Conservation (phyloP, 2,329 filamentous ascomycete species). For the Aspergillus brunneoviolaceus region DNA sequence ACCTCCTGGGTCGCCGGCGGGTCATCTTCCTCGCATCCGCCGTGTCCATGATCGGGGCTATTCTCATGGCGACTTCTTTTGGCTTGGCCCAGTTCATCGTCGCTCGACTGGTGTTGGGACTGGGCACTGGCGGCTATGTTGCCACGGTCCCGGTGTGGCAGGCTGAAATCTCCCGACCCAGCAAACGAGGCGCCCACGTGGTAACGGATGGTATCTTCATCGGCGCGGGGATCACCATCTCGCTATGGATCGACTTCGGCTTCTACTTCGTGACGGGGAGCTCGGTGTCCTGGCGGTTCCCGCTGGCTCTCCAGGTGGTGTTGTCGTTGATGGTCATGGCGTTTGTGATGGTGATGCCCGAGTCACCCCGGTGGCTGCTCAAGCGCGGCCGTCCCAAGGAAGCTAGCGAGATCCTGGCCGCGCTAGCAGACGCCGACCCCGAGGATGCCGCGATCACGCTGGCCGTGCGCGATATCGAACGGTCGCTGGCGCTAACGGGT, state of each 20-base stretch:
- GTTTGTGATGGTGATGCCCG: slow-evolving; percentile 37
- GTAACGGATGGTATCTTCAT: slow-evolving; percentile 53
- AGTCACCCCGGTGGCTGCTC: slow-evolving; percentile 50
- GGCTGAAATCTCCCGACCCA: slow-evolving; percentile 35
- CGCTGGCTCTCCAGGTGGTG: slow-evolving; percentile 41
- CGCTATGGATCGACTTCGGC: slow-evolving; percentile 52
- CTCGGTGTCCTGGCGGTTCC: slow-evolving; percentile 47
- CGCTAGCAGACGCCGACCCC: slow-evolving; percentile 45
- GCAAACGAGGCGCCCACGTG: slow-evolving; percentile 51
- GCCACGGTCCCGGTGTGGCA: slow-evolving; percentile 52
- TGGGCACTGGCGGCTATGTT: slow-evolving; percentile 45
- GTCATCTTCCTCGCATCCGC: slow-evolving; percentile 42
- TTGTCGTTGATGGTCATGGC: slow-evolving; percentile 33
- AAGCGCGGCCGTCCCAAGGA: slow-evolving; percentile 40
- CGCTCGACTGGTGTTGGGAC: slow-evolving; percentile 45
- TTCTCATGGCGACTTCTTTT: slow-evolving; percentile 48
- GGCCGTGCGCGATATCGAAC: slow-evolving; percentile 43
- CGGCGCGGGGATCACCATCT: slow-evolving; percentile 45
- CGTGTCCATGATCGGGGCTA: slow-evolving; percentile 45
- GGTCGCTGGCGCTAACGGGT: slow-evolving; percentile 43
- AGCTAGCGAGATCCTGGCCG: slow-evolving; percentile 36
- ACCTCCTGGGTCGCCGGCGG: slow-evolving; percentile 44
- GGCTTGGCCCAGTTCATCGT: slow-evolving; percentile 46
- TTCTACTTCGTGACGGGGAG: slow-evolving; percentile 38
- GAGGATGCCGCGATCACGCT: slow-evolving; percentile 38